Base-by-base conservation (phyloP, 2,329 filamentous ascomycete genomes). In the Byssochlamys sp. region DNA sequence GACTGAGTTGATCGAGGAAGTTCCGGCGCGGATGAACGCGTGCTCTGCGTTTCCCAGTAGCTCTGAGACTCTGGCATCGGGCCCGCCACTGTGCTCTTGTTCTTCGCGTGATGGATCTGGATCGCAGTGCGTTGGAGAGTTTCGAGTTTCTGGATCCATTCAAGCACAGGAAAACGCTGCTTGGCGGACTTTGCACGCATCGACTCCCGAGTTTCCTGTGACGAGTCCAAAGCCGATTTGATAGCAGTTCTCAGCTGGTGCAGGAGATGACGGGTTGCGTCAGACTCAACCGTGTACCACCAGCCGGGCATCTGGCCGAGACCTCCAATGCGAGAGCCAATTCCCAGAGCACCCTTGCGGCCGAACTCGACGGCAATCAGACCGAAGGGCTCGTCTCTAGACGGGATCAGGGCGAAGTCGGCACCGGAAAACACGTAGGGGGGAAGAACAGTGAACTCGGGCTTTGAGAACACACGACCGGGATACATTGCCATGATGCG, bases 291-390 rank as follows among this genome's bases (percentile, higher is more conserved):
- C 0, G 82, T 84, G 67, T 79, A 85, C 82, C 82, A 85, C 77
- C 81, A 84, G 14, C 82, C 82, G 7, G 83, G 82, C 81, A 84
- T 84, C 63, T 82, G 79, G 27, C 82, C 81, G 25, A 84, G 73
- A 58, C 82, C 82, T 62, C 82, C 82, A 49, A 85, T 82, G 53
- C 81, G 74, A 25, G 81, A 80, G 39, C 82, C 82, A 48, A 85
- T 80, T 66, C 82, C 82, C 48, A 85, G 74, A 25, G 82, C 82
- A 64, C 82, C 82, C 68, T 84, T 84, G 29, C 82, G 75, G 58
- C 82, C 82, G 62, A 84, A 85, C 61, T 85, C 82, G 54, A 85
- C 82, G 29, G 82, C 82, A 14, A 85, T 83, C 28, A 85, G 71
- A 54, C 82, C 83, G 61, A 85, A 85, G 2, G 83, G 82, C 68